Percentiles rank a stretch among this genome's conserved stretches.
These are phyloP conservation scores for Candida tammaniensis DNA, from an alignment of 805 yeast species.

Conservation along the genomic window DNA sequence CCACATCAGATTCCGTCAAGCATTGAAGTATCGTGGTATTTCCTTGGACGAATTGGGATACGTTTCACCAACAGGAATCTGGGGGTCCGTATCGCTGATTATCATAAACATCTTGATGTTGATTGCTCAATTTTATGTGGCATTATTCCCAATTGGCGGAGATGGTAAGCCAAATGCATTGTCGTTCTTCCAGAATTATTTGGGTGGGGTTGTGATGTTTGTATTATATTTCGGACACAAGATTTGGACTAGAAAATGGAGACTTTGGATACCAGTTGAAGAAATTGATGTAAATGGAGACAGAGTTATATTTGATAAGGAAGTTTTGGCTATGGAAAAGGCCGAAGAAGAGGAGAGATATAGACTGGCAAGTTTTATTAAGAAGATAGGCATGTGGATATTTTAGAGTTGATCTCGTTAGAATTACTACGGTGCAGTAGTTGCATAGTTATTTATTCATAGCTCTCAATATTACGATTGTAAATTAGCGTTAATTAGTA, in stretches of 20 bases:
- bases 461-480: too few species aligned
- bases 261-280: conserved; percentile 20
- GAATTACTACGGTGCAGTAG: too few species aligned
- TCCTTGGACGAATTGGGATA: conserved; percentile 30
- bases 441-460: too few species aligned
- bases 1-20: conserved; percentile 40
- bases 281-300: conserved; percentile 31
- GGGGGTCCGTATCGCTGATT: conserved; percentile 37
- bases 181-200: conserved; percentile 31
- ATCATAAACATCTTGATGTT: conserved; percentile 30
- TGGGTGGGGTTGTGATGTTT: conserved; percentile 32
- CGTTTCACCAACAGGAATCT: conserved; percentile 37
- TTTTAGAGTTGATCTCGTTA: conserved; percentile 5
- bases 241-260: conserved; percentile 31
- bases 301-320: conserved; percentile 34
- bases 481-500: too few species aligned
- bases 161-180: conserved; percentile 23
- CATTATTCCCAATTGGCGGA: conserved; percentile 37
- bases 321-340: conserved; percentile 30
- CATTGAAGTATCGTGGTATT: conserved; percentile 30
- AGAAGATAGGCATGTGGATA: conserved; percentile 11
- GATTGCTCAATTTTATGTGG: conserved; percentile 45
- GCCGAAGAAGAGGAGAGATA: conserved; percentile 22
- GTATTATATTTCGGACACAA: conserved; percentile 32
- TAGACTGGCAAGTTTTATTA: conserved; percentile 16